Base-by-base conservation (phyloP, 2,329 filamentous ascomycete genomes). In the Bipolaris oryzae region DNA sequence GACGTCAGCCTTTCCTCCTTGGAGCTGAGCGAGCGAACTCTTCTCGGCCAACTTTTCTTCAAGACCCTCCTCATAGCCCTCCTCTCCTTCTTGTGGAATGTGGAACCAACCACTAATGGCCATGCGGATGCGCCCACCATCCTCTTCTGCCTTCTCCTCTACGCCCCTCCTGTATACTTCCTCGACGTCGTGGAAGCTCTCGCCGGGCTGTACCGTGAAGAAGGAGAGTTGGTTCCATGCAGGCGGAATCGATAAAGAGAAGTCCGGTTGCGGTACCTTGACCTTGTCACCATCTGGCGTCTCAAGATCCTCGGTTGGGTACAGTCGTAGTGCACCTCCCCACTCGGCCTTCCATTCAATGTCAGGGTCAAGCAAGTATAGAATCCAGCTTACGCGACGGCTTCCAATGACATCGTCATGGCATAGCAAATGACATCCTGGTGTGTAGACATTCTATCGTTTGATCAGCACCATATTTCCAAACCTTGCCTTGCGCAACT, bases 401-500 rank as follows among this genome's bases (percentile, higher is more conserved):
- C 90, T 96, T n/a, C 95, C 95, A 76, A 99, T 99, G 59, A 99
- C 95, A 78, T 99, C 95, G 81, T 99, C 95, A 73, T 99, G 95
- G 78, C 95, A 98, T 28, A 99, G 83, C 23, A 99, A 84, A 76
- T 96, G 96, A 74, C 94, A 98, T 38, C 95, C 94, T 5, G 95
- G 94, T 0, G 92, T 97, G 77, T 99, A 99, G 48, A 99, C 88
- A 74, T 99, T 99, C 70, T 73, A 54, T 18, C 4, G 35, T 11
- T 21, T 18, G 16, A 42, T 73, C 44, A 71, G 61, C 44, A 56
- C 39, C 23, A 43, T 13, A 31, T 37, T 44, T 23, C 43, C 48
- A 23, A 10, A 43, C 28, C 7, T 9, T 13, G 34, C 11, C 7
- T 23, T 28, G 50, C 18, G 34, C 18, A 53, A 66, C 69, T n/a